Evolutionary conservation across 192 early-diverging fungal genomes (phyloP), one percentile per base, ranked within the genome.

Genomic region (Entomortierella chlamydospora): DNA sequence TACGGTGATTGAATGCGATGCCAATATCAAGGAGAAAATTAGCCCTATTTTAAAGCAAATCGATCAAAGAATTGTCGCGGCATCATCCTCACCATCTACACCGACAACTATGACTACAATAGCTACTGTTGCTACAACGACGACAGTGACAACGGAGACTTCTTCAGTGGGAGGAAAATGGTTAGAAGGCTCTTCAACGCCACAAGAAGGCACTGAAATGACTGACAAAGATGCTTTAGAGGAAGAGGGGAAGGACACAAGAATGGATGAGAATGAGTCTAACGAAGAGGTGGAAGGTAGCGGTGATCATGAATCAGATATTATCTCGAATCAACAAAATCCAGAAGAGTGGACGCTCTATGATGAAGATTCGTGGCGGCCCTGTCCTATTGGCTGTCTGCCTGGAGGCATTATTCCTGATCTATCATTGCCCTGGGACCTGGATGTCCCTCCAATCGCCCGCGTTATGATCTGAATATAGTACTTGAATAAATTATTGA

Each of bases 311-410:
- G 47, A 4, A 10, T 50, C 53, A 4, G 53, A 12, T 2, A 2
- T 18, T 8, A 47, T 29, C 20, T 37, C 55, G 3, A 43, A 20
- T 34, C 37, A 42, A 25, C 55, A 17, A 11, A 55, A 17, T 28
- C 17, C 53, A 30, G 68, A 43, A 23, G 9, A 55, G 2, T 79
- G 74, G 74, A 70, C 61, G 5, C 33, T 79, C 5, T 79, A 54
- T 63, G 67, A 64, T 15, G 67, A 23, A 0, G 74, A 79, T 0
- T 28, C 15, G 13, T 79, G 74, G 74, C 53, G 74, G 10, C 62
- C 74, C n/a, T 79, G 67, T 53, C 74, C 74, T 1, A 64, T 79
- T 33, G 74, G 74, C 0, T 79, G 67, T 53, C 74, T 79, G 1
- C 67, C 74, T 39, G 74, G 74, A 13, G 74, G 74, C 1, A 70